Evolutionary conservation across 768 basidiomycete species (phyloP).

Genomic region (Mycena metata): DNA sequence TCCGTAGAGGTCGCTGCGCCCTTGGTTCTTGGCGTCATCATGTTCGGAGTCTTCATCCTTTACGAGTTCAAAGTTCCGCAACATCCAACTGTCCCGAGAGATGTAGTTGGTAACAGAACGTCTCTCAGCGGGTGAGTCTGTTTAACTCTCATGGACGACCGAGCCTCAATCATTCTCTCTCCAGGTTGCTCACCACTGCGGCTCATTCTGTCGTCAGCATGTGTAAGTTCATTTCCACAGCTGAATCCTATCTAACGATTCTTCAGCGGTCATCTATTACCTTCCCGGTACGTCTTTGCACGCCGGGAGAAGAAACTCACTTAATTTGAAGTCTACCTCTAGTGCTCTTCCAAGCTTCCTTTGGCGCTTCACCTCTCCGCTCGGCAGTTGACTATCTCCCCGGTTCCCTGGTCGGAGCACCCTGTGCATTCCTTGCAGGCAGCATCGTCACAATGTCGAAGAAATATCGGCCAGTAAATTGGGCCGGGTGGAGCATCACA

Average conservation of each 20-base stretch:
- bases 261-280: conserved; percentile 45
- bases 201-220: conserved; percentile 40
- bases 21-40: conserved; percentile 51
- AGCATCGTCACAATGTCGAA: conserved; percentile 32
- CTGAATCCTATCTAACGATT: background rate
- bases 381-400: conserved; percentile 54
- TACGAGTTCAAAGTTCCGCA: conserved; percentile 43
- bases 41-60: conserved; percentile 44
- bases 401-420: conserved; percentile 50
- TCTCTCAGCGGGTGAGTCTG: conserved; percentile 49
- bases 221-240: conserved; percentile 30
- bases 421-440: conserved; percentile 54
- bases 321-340: background rate
- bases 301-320: background rate
- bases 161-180: conserved; percentile 17
- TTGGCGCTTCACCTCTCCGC: conserved; percentile 49
- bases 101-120: conserved; percentile 52
- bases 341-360: conserved; percentile 61
- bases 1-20: conserved; percentile 53
- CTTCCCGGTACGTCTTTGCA: conserved; percentile 44
- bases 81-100: conserved; percentile 43
- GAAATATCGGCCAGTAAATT: conserved; percentile 51
- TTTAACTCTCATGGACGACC: too few relatives aligned
- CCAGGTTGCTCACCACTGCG: conserved; percentile 49
- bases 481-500: conserved; percentile 51